phyloP scores from a whole-genome alignment of 1,284 basidiomycete species.

The Leucoagaricus sp. region DNA sequence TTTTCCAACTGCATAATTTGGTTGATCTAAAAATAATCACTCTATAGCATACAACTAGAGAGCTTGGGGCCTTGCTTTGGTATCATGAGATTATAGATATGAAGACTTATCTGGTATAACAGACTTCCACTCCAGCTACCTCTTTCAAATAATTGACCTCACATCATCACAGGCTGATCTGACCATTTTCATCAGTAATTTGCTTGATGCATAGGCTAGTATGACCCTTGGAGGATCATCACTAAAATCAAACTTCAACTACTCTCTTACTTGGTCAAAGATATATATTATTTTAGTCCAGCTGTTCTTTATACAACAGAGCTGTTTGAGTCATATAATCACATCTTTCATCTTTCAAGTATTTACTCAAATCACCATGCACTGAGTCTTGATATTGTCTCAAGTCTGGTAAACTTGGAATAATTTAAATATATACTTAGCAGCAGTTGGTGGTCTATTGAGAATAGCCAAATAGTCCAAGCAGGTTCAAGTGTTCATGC shows the following conservation, averaged over 20 bases:
- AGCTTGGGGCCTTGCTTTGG: constrained; percentile 25
- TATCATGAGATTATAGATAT: no score
- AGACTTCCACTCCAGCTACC: no score
- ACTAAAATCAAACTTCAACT: constrained; percentile 36
- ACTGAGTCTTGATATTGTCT: constrained; percentile 18
- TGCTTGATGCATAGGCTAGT: constrained; percentile 29
- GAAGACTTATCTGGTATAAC: constrained; percentile 30
- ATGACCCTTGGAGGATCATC: constrained; percentile 31
- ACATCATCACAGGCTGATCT: constrained; percentile 28
- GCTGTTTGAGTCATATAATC: no score
- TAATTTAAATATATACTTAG: neutral
- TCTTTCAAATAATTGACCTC: neutral
- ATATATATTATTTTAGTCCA: constrained; percentile 35
- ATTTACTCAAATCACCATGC: no score
- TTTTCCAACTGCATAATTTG: constrained; percentile 32
- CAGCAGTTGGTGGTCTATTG: neutral
- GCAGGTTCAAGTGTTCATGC: neutral
- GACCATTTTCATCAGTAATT: constrained; percentile 27
- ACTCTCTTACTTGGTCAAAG: constrained; percentile 30
- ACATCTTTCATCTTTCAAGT: no score
- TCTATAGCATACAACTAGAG: constrained; percentile 32
- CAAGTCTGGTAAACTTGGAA: neutral
- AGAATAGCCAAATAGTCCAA: neutral
- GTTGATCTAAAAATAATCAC: constrained; percentile 21
- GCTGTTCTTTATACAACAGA: no score